These are phyloP conservation scores for Avicennia marina DNA, from an alignment of 257 asterid genomes.

Conservation along the genomic window DNA sequence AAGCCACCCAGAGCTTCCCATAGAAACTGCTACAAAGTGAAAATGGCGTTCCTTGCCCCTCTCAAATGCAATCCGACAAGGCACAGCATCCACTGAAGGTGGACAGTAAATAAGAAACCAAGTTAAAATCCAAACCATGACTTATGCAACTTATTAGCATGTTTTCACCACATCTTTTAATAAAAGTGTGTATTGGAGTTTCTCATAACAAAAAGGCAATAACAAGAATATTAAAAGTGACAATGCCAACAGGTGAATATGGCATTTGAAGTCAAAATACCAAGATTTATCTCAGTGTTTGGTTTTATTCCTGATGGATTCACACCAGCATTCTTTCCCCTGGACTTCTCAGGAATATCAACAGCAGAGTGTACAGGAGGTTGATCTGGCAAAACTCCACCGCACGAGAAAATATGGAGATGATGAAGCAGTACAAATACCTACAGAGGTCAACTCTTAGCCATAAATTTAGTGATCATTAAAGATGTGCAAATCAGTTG, in stretches of 20 bases:
- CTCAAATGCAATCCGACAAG: slow-evolving; percentile 97
- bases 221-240: not conserved
- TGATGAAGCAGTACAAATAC: slow-evolving; percentile 85
- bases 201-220: not conserved
- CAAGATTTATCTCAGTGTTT: slow-evolving; percentile 66
- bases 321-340: slow-evolving; percentile 71
- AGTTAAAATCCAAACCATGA: slow-evolving; percentile 12
- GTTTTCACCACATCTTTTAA: not conserved
- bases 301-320: slow-evolving; percentile 58
- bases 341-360: slow-evolving; percentile 50
- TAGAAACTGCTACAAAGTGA: slow-evolving; percentile 60
- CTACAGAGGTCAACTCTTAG: slow-evolving; percentile 32
- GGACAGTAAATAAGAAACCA: slow-evolving; percentile 16
- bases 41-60: slow-evolving; percentile 94
- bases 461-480: slow-evolving; percentile 1
- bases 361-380: slow-evolving; percentile 59
- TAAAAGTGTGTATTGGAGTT: not conserved
- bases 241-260: slow-evolving; percentile 12
- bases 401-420: slow-evolving; percentile 70
- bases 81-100: slow-evolving; percentile 66
- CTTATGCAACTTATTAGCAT: not conserved
- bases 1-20: slow-evolving; percentile 85
- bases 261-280: slow-evolving; percentile 34
- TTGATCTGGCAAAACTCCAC: slow-evolving; percentile 75
- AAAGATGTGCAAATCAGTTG: slow-evolving; percentile 11